Percentiles rank a stretch among this genome's conserved stretches.
phyloP scores from a whole-genome alignment of 441 rosid genomes.

The Populus trichocarpa region DNA sequence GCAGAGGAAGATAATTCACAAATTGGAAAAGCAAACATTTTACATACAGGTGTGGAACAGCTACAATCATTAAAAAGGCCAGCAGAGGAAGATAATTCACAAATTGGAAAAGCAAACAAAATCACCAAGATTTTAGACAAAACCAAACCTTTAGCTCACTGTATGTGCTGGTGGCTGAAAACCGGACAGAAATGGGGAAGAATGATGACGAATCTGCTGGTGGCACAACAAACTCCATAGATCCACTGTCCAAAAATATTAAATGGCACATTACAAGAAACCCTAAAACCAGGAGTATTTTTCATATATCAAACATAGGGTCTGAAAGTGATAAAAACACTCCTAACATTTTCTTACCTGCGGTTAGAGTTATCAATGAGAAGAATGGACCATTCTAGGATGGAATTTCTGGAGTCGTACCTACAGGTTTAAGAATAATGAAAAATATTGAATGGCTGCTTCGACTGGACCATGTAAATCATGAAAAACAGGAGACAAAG shows the following conservation, averaged over 20 bases:
- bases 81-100: neutral
- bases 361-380: constrained; percentile 94
- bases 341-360: constrained; percentile 43
- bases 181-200: constrained; percentile 89
- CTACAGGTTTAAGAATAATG: constrained; percentile 32
- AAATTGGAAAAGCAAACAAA: neutral
- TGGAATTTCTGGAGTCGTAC: constrained; percentile 89
- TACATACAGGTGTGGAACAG: neutral
- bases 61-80: neutral
- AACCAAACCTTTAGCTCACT: constrained; percentile 78
- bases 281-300: neutral
- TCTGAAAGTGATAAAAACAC: neutral
- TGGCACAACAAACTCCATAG: constrained; percentile 98
- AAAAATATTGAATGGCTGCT: neutral
- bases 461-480: neutral
- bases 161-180: constrained; percentile 79
- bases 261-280: constrained; percentile 4
- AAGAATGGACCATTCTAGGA: constrained; percentile 88
- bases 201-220: constrained; percentile 88
- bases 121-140: constrained; percentile 5
- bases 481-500: neutral
- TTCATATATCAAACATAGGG: neutral
- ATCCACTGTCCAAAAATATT: constrained; percentile 57
- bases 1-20: neutral
- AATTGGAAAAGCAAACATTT: neutral